These are phyloP conservation scores for Apiospora sp. DNA, from an alignment of 2,329 filamentous ascomycete species.

Conservation along the genomic window DNA sequence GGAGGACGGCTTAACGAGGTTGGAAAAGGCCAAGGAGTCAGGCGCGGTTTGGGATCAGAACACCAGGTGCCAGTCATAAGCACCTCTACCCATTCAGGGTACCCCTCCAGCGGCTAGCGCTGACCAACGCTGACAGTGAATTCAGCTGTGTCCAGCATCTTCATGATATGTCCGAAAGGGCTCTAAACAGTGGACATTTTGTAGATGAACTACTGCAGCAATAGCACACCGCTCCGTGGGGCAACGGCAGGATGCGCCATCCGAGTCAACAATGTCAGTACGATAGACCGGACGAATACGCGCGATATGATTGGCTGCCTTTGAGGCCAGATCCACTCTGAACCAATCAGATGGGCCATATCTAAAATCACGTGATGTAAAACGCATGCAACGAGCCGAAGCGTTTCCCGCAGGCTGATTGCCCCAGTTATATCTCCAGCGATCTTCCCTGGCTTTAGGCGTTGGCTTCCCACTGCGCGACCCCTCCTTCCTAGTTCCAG, in stretches of 20 bases:
- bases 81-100: background rate
- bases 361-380: background rate
- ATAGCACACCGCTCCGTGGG: slow-evolving; percentile 17
- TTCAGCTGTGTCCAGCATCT: background rate
- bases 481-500: background rate
- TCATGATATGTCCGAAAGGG: background rate
- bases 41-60: background rate
- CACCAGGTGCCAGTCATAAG: background rate
- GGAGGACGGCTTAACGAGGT: background rate
- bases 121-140: slow-evolving; percentile 14
- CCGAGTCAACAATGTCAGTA: slow-evolving; percentile 11
- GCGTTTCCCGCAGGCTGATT: slow-evolving; percentile 24
- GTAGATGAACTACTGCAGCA: slow-evolving; percentile 9
- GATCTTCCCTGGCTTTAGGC: slow-evolving; percentile 22
- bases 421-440: slow-evolving; percentile 25
- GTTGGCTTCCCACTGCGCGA: background rate
- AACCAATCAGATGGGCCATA: slow-evolving; percentile 11
- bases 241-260: slow-evolving; percentile 9
- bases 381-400: slow-evolving; percentile 26
- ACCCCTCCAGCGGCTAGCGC: background rate
- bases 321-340: background rate
- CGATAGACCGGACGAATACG: background rate
- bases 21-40: slow-evolving; percentile 4
- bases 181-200: background rate
- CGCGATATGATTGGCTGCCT: background rate